Conservation (phyloP, 108 stramenopile species). For the Nitzschia putrida region DNA sequence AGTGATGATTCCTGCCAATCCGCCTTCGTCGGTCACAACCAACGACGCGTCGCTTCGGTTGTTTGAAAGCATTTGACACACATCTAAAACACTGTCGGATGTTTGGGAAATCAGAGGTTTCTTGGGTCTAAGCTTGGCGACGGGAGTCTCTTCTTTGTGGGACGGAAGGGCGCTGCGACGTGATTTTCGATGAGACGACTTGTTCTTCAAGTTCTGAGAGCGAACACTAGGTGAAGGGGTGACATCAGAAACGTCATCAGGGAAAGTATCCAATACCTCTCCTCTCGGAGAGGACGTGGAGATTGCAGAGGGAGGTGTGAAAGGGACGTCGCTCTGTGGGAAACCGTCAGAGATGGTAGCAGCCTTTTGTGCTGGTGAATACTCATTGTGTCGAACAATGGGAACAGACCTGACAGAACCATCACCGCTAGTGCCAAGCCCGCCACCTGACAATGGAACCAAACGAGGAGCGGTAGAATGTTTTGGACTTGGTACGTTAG, state of each 20-base stretch:
- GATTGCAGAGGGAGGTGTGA: neutral
- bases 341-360: neutral
- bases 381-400: neutral
- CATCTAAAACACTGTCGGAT: constrained; percentile 49
- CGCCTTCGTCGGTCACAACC: constrained; percentile 58
- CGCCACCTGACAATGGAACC: neutral
- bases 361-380: neutral
- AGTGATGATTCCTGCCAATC: constrained; percentile 80
- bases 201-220: neutral
- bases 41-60: constrained; percentile 71
- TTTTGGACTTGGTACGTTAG: neutral
- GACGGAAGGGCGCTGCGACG: neutral
- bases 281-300: neutral
- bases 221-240: neutral
- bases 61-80: constrained; percentile 62
- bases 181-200: neutral
- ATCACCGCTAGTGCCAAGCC: neutral
- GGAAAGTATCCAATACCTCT: neutral
- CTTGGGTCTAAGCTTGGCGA: constrained; percentile 78
- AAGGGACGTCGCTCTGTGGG: neutral
- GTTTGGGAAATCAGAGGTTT: constrained; percentile 56
- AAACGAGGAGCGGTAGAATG: neutral
- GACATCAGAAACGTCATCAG: constrained; percentile 1
- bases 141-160: constrained; percentile 26
- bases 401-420: neutral